These are phyloP conservation scores for Sporothrix pallida DNA, from an alignment of 2,329 filamentous ascomycete genomes.

Conservation along the genomic window DNA sequence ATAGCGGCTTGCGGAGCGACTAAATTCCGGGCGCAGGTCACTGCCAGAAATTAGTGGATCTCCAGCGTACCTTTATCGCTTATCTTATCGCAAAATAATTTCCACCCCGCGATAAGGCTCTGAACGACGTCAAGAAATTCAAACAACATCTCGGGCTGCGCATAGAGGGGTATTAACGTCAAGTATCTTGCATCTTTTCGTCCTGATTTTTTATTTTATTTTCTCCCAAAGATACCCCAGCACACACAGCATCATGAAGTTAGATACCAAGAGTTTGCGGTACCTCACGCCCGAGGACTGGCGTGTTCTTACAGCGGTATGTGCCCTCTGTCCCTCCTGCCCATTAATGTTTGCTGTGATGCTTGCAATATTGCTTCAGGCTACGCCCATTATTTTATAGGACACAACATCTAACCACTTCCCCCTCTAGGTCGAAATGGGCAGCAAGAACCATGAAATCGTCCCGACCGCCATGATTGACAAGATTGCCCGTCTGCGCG, in stretches of 20 bases:
- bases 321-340: slow-evolving; percentile 47
- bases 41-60: too few species aligned
- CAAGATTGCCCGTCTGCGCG: slow-evolving; percentile 79
- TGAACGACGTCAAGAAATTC: slow-evolving; percentile 29
- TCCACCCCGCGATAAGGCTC: slow-evolving; percentile 27
- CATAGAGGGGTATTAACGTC: background rate
- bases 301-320: slow-evolving; percentile 88
- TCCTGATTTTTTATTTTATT: slow-evolving; percentile 33
- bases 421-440: slow-evolving; percentile 77
- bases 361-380: too few species aligned
- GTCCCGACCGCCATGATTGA: slow-evolving; percentile 90
- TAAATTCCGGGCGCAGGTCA: slow-evolving; percentile 28
- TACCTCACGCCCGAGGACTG: slow-evolving; percentile 94
- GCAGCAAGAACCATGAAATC: slow-evolving; percentile 95
- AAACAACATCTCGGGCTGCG: background rate
- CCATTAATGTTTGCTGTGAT: background rate
- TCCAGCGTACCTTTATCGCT: background rate
- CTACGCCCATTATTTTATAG: too few species aligned
- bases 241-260: slow-evolving; percentile 70
- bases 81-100: slow-evolving; percentile 33
- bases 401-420: background rate
- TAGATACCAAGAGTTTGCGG: slow-evolving; percentile 91
- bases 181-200: too few species aligned
- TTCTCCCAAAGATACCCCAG: background rate
- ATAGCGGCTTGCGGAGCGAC: slow-evolving; percentile 23